Evolutionary conservation across 177 flowering plant genomes (phyloP).

Genomic region (Telopea speciosissima): DNA sequence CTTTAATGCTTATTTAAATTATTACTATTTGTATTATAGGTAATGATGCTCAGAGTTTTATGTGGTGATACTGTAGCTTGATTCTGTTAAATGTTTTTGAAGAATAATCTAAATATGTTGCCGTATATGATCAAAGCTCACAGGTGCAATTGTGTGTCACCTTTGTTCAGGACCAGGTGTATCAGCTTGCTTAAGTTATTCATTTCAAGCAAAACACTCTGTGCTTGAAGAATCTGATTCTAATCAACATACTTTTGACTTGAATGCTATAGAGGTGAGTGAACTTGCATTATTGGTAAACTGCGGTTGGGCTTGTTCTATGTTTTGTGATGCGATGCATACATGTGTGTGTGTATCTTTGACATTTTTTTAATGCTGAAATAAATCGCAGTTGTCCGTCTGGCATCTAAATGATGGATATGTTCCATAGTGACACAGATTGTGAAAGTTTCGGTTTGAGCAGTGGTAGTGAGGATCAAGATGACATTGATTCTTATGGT

Average conservation of each 20-base stretch:
- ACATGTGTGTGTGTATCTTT: not conserved
- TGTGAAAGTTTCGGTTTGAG: slow-evolving; percentile 63
- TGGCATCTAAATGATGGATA: slow-evolving; percentile 39
- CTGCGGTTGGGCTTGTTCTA: not conserved
- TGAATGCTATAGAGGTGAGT: slow-evolving; percentile 5
- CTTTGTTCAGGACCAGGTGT: too few species aligned
- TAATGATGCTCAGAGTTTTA: slow-evolving; percentile 5
- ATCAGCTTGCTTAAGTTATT: not conserved
- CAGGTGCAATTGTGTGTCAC: too few species aligned
- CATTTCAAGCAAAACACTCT: slow-evolving; percentile 5
- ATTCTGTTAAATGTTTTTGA: not conserved
- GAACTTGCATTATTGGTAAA: not conserved
- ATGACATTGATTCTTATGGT: slow-evolving; percentile 55
- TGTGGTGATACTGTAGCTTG: not conserved
- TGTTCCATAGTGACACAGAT: slow-evolving; percentile 51
- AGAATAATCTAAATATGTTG: not conserved
- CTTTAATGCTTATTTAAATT: not conserved
- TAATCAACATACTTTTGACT: slow-evolving; percentile 4
- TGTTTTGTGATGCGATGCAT: not conserved
- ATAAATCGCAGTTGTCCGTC: not conserved
- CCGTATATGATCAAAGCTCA: not conserved
- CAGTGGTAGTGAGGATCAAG: slow-evolving; percentile 63
- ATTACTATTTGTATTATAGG: not conserved
- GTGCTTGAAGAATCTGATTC: not conserved
- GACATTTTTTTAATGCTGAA: not conserved